Base-by-base conservation (phyloP, 2,329 filamentous ascomycete genomes). In the Cyanodermella asteris region DNA sequence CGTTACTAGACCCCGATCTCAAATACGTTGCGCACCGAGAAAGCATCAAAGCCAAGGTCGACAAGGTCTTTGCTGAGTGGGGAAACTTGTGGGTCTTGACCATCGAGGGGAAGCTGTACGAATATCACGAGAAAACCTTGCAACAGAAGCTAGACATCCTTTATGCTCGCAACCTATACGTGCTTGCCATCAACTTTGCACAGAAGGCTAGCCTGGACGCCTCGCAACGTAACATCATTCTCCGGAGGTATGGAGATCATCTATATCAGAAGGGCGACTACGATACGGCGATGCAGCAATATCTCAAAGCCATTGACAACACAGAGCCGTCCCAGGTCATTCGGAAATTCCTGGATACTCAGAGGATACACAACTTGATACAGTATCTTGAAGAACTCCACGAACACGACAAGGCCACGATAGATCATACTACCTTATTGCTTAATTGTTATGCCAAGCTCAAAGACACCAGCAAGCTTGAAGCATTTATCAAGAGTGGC, bases 201-300 rank as follows among this genome's bases (percentile, higher is more conserved):
- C 80, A 90, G 40, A 91, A 90, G 46, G 71, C 73, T 7, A 77
- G 80, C 2, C 61, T 93, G 39, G 77, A 82, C 44, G 50, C 55
- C 3, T 56, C 72, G 23, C 78, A 93, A 45, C 78, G 91, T 38
- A 93, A 90, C 39, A 58, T 76, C 29, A 97, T 97, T 30, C 90
- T 84, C 42, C 71, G 84, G 30, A 82, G 73, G 43, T 94, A 91
- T 46, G 87, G 84, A 8, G 87, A 97, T 44, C 77, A 84, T 40
- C 51, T 94, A 4, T 94, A 97, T 40, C 78, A 90, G 35, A 91
- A 91, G 41, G 80, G 76, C 4, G 82, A 93, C 42, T 97, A 84
- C 41, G 87, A 97, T 42, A 87, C 77, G 5, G 82, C 90, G n/a
- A 97, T 97, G 90, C 74, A 90, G 39, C 87, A 94, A 46, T 97